Base-by-base conservation (phyloP, 2,329 filamentous ascomycete genomes). In the Lecanoromycetidae sp. region DNA sequence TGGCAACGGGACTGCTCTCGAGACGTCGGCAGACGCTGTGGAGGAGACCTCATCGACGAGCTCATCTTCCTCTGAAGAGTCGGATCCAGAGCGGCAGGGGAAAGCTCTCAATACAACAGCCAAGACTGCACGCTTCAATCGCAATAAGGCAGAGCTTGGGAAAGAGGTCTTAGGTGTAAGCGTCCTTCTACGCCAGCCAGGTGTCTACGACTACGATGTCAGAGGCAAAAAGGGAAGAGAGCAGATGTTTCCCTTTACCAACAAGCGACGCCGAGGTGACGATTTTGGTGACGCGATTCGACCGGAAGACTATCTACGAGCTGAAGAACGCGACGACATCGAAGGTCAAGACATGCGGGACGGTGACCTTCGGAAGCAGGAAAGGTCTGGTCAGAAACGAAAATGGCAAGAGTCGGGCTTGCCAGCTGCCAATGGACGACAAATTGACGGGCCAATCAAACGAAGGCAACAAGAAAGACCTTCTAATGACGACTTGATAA, bases 281-380 rank as follows among this genome's bases (percentile, higher is more conserved):
- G 90, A 95, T 54, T 98, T 91, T 64, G 91, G 91, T 49, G 91
- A 98, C 54, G 68, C 93, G 13, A 95, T 98, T 56, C 79, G 87
- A 45, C 85, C 90, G 0, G 91, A 96, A 62, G 91, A 98, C 54
- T 98, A 90, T 60, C 74, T 95, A 1, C 78, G 88, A 49, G 90
- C 88, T 0, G 91, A 98, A 60, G 91, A 96, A 64, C 80, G 87
- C 48, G 87, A 94, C 55, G 79, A 82, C 49, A 72, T 77, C 15
- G 82, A 85, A 33, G 77, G 76, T 10, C 76, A 81, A 43, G 79
- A 81, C 40, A 68, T 77, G 48, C 71, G 70, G 29, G 70, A 74
- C 27, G 58, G 66, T 13, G 70, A 69, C 12, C 71, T 73, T 49
- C 65, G 64, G 10, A 65, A 67, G 26, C 72, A 82, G 54, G 77